Percentiles rank a stretch among this genome's conserved stretches.
Conservation (phyloP, 1,284 basidiomycete genomes). For the Cerioporus squamosus region DNA sequence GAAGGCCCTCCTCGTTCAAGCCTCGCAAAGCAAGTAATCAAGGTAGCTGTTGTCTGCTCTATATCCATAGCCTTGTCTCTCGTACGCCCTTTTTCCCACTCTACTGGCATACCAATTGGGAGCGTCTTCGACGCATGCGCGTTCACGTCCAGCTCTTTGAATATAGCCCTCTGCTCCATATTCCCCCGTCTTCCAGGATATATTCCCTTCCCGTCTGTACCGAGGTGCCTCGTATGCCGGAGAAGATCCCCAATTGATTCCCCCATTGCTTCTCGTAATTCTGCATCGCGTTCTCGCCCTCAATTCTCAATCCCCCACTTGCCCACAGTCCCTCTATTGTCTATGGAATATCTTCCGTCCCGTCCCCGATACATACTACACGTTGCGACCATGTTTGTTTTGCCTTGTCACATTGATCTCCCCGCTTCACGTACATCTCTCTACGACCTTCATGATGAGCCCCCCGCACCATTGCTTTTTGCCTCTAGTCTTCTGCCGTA, state of each 20-base stretch:
- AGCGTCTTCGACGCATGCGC: background rate
- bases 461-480: constrained; percentile 1
- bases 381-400: constrained; percentile 1
- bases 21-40: constrained; percentile 34
- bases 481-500: constrained; percentile 9
- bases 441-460: constrained; percentile 28
- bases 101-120: background rate
- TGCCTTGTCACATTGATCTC: background rate
- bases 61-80: constrained; percentile 5
- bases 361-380: background rate
- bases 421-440: constrained; percentile 3
- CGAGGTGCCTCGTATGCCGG: too few species aligned
- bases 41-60: background rate
- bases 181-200: too few species aligned
- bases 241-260: too few species aligned
- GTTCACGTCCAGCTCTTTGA: background rate
- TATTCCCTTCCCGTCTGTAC: too few species aligned
- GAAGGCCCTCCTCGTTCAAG: constrained; percentile 56
- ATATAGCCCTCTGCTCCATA: too few species aligned
- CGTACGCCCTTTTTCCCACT: background rate
- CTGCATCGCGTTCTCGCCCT: background rate
- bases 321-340: background rate
- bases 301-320: too few species aligned
- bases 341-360: constrained; percentile 13
- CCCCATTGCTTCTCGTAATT: background rate